phyloP scores from a whole-genome alignment of 2,329 filamentous ascomycete genomes.

The Fusarium anthophilum region DNA sequence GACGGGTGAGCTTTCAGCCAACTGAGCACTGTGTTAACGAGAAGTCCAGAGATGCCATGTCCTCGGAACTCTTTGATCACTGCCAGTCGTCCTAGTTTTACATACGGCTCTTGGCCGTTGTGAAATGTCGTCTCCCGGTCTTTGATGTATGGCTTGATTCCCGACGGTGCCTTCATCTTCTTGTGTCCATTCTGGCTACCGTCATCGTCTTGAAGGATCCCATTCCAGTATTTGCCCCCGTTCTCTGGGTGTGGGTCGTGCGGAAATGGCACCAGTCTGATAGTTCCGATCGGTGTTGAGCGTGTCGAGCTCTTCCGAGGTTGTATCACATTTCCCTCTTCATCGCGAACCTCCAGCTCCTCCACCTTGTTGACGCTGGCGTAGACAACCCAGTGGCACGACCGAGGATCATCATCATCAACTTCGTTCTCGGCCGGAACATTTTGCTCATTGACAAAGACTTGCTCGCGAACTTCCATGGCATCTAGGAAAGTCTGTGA shows the following conservation, averaged over 20 bases:
- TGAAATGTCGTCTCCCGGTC: conserved; percentile 62
- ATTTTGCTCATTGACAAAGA: conserved; percentile 69
- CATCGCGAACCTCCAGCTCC: conserved; percentile 55
- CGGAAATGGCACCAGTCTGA: conserved; percentile 84
- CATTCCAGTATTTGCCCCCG: conserved; percentile 60
- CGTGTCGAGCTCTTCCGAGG: conserved; percentile 56
- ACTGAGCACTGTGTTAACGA: conserved; percentile 73
- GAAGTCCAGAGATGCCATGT: conserved; percentile 68
- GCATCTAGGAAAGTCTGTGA: conserved; percentile 69
- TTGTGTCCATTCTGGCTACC: conserved; percentile 15
- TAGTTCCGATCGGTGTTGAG: conserved; percentile 71
- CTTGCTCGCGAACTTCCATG: conserved; percentile 68
- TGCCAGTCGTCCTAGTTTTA: conserved; percentile 84
- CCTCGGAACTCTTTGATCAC: conserved; percentile 73
- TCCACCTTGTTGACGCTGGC: conserved; percentile 64
- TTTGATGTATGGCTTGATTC: conserved; percentile 32
- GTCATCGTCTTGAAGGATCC: conserved; percentile 47
- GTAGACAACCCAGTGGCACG: conserved; percentile 91
- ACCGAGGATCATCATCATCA: conserved; percentile 80
- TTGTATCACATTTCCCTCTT: conserved; percentile 51
- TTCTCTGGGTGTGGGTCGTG: conserved; percentile 70
- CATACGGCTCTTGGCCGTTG: conserved; percentile 75
- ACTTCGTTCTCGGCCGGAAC: conserved; percentile 75
- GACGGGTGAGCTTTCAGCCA: conserved; percentile 73
- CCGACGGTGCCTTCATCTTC: background rate